Conservation (phyloP, 495 filamentous ascomycete genomes). For the Cenococcum geophilum region DNA sequence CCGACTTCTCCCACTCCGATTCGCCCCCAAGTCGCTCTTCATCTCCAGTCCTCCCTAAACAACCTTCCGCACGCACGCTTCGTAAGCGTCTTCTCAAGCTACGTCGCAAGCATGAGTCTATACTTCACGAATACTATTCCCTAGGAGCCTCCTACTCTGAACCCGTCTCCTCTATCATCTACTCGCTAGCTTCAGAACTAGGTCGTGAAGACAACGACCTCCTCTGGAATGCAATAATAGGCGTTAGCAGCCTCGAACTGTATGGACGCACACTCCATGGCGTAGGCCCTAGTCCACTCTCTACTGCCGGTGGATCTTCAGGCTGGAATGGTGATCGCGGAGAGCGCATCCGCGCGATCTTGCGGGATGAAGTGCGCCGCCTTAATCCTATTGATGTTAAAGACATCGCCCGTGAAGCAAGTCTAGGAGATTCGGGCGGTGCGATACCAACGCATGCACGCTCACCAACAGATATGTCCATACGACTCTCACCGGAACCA, state of each 20-base stretch:
- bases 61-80: slow-evolving; percentile 62
- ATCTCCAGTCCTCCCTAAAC: slow-evolving; percentile 47
- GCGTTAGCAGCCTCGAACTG: slow-evolving; percentile 83
- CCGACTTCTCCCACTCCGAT: slow-evolving; percentile 43
- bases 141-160: slow-evolving; percentile 88
- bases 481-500: slow-evolving; percentile 88
- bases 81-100: slow-evolving; percentile 65
- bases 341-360: slow-evolving; percentile 72
- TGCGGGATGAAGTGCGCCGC: slow-evolving; percentile 90
- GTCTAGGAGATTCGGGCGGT: slow-evolving; percentile 53
- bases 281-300: slow-evolving; percentile 56
- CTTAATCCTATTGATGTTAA: slow-evolving; percentile 75
- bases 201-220: slow-evolving; percentile 95
- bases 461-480: slow-evolving; percentile 84
- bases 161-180: slow-evolving; percentile 87
- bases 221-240: slow-evolving; percentile 90
- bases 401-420: slow-evolving; percentile 49
- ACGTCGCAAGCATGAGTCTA: slow-evolving; percentile 65
- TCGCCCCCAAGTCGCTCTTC: slow-evolving; percentile 48
- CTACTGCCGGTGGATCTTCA: slow-evolving; percentile 49
- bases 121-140: slow-evolving; percentile 73
- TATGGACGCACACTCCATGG: slow-evolving; percentile 80
- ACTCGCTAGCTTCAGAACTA: slow-evolving; percentile 88
- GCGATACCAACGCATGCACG: slow-evolving; percentile 83
- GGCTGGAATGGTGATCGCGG: slow-evolving; percentile 81